Base-by-base conservation (phyloP, 257 asterid genomes). In the Solanum chaucha region DNA sequence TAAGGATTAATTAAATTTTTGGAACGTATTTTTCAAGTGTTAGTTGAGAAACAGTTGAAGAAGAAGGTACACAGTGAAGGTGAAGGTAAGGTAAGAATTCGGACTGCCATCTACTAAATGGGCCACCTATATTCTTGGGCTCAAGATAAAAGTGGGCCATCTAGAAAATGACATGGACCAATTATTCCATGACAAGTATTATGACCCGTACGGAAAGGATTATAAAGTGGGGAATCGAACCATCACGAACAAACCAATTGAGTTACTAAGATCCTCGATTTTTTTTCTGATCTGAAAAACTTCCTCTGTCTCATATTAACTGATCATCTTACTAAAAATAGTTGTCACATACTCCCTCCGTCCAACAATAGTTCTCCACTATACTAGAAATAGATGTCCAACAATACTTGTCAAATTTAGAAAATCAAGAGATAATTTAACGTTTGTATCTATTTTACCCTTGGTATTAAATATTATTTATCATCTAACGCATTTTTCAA, bases 151-250 rank as follows among this genome's bases (percentile, higher is more conserved):
- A 22, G 85, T 86, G 90, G 91, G 88, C 74, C 82, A 28, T 24
- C 19, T 14, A 13, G 19, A 77, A 24, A 65, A 24, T 65, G 32
- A 22, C 35, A 70, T 41, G 17, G 10, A 70, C 80, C 89, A 85
- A 51, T 90, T 85, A 85, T 88, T 85, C 86, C 85, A 89, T 28
- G 88, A 59, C 84, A 72, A 10, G 83, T 88, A 86, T 41, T 82
- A 34, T 67, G 88, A 80, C 73, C 24, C 2, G 44, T 41, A 10
- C 15, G 0, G 4, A 13, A 3, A 5, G 8, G 59, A 15, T 51
- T 13, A 51, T 51, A 2, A 2, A 51, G 67, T 20, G 67, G 28
- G 26, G 68, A 59, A 58, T 58, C 5, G 67, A 58, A 58, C 2
- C 20, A 14, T 48, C 8, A 14, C 3, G 22, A 48, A 48, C 8